Evolutionary conservation across 176 grass and related monocot species (phyloP).

Genomic region (Rhynchospora tenuis): DNA sequence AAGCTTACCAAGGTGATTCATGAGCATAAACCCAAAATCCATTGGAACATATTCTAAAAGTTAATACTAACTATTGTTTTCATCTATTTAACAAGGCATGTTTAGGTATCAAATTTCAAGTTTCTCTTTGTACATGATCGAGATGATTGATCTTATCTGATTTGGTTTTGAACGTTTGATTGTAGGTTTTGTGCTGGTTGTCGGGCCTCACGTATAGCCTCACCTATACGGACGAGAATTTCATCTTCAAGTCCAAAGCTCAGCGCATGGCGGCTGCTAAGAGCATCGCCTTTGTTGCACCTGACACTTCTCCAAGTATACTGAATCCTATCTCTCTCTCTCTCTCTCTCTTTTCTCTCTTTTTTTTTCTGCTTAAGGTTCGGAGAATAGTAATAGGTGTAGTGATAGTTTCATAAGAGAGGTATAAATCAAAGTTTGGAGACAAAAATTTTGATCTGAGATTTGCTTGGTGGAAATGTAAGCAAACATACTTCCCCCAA

Average conservation of each 20-base stretch:
- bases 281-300: constrained; percentile 59
- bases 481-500: too few relatives aligned
- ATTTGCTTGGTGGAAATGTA: too few relatives aligned
- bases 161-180: neutral
- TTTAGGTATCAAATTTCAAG: neutral
- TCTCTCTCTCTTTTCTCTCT: too few relatives aligned
- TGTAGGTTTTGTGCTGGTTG: constrained; percentile 80
- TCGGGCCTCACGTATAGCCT: too few relatives aligned
- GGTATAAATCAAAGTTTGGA: too few relatives aligned
- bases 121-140: neutral
- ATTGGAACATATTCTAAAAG: neutral
- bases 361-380: too few relatives aligned
- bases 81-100: neutral
- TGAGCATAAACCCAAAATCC: neutral
- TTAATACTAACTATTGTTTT: neutral
- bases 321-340: neutral
- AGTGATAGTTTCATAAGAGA: too few relatives aligned
- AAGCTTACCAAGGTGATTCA: neutral
- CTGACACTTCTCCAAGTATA: constrained; percentile 92
- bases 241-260: constrained; percentile 75
- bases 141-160: too few relatives aligned
- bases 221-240: constrained; percentile 82
- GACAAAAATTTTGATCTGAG: too few relatives aligned
- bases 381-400: too few relatives aligned
- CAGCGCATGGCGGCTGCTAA: constrained; percentile 69